phyloP scores from a whole-genome alignment of 2,329 filamentous ascomycete genomes.

The Metarhizium sp. region DNA sequence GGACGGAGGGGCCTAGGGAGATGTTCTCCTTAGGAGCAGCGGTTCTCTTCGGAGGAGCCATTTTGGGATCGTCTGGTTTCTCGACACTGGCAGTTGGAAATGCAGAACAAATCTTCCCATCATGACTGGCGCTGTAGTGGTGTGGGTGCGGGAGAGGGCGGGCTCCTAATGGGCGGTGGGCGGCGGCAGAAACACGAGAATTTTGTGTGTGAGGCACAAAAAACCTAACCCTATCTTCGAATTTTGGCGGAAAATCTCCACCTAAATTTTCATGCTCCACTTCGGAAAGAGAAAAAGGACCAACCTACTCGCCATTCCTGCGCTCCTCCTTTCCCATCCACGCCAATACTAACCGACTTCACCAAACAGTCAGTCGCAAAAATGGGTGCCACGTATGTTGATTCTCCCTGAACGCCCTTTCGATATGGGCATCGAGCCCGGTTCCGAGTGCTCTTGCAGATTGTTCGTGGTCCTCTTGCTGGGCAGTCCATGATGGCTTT shows the following conservation, averaged over 20 bases:
- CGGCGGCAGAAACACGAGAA: slow-evolving; percentile 24
- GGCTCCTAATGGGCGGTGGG: slow-evolving; percentile 23
- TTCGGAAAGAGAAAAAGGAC: slow-evolving; percentile 7
- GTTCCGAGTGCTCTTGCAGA: slow-evolving; percentile 48
- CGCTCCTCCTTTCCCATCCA: slow-evolving; percentile 8
- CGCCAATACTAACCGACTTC: slow-evolving; percentile 28
- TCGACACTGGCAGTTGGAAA: slow-evolving; percentile 26
- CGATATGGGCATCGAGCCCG: slow-evolving; percentile 28
- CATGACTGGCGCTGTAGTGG: slow-evolving; percentile 16
- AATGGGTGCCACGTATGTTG: slow-evolving; percentile 46
- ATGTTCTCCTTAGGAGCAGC: slow-evolving; percentile 91
- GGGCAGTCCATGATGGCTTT: slow-evolving; percentile 32
- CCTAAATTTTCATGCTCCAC: background rate
- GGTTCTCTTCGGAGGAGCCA: slow-evolving; percentile 84
- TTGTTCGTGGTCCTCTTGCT: slow-evolving; percentile 81
- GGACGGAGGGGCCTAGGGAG: slow-evolving; percentile 91
- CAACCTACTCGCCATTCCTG: background rate
- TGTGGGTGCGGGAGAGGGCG: slow-evolving; percentile 12
- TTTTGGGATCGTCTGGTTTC: slow-evolving; percentile 44
- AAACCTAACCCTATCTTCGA: slow-evolving; percentile 25
- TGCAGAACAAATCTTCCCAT: slow-evolving; percentile 15
- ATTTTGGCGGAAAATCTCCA: slow-evolving; percentile 2
- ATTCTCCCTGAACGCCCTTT: slow-evolving; percentile 27
- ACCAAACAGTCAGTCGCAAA: slow-evolving; percentile 28
- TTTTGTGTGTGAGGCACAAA: slow-evolving; percentile 12